Evolutionary conservation across 2,329 filamentous ascomycete species (phyloP).

Genomic region (Colletotrichum incanum): DNA sequence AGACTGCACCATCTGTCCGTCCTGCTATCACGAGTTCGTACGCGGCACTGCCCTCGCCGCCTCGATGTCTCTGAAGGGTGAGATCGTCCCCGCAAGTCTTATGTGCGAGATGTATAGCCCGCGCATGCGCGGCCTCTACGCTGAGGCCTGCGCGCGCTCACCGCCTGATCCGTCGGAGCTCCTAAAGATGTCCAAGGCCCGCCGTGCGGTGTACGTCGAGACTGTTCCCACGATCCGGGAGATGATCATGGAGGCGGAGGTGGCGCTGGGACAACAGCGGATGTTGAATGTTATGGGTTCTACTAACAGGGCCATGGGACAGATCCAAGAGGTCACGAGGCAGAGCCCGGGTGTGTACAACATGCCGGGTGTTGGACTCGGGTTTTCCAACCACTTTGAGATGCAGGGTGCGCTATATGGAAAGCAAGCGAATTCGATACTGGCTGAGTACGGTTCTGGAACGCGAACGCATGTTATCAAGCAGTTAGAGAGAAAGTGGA

Average conservation of each 20-base stretch:
- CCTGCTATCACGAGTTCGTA: slow-evolving; percentile 55
- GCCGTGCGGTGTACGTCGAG: slow-evolving; percentile 52
- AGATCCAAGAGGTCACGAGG: slow-evolving; percentile 36
- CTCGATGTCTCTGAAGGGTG: slow-evolving; percentile 50
- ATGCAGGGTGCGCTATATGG: slow-evolving; percentile 51
- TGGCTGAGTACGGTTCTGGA: slow-evolving; percentile 38
- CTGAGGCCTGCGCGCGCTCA: slow-evolving; percentile 48
- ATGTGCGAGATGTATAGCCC: slow-evolving; percentile 58
- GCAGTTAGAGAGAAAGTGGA: slow-evolving; percentile 54
- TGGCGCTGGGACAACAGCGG: slow-evolving; percentile 48
- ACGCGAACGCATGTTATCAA: slow-evolving; percentile 44
- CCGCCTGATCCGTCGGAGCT: slow-evolving; percentile 47
- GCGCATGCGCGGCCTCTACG: slow-evolving; percentile 55
- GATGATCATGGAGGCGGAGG: slow-evolving; percentile 48
- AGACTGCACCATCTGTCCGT: slow-evolving; percentile 54
- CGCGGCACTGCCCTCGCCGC: slow-evolving; percentile 48
- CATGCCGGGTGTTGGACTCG: slow-evolving; percentile 47
- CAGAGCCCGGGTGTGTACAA: slow-evolving; percentile 3
- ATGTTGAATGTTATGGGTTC: slow-evolving; percentile 48
- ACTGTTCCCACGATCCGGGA: slow-evolving; percentile 50
- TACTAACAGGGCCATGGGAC: slow-evolving; percentile 48
- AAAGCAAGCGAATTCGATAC: slow-evolving; percentile 48
- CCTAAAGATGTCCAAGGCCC: slow-evolving; percentile 47
- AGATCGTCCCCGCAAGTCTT: slow-evolving; percentile 39
- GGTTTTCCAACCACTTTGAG: slow-evolving; percentile 50